Evolutionary conservation across 2,329 filamentous ascomycete species (phyloP).

Genomic region (Exutisphaerella laricina): DNA sequence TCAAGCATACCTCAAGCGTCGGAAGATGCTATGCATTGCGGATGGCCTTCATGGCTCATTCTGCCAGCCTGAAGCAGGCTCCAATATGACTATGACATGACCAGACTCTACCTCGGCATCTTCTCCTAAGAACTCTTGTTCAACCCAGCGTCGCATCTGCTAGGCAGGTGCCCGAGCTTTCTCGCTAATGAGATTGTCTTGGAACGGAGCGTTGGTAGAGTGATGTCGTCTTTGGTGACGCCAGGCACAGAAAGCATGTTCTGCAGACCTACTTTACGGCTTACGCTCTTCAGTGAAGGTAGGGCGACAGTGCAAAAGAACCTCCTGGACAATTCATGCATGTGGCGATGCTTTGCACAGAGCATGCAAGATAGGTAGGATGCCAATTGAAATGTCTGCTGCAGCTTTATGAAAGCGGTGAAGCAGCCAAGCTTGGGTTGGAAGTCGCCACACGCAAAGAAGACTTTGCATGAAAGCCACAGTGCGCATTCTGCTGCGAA

Average conservation of each 20-base stretch:
- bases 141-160: slow-evolving; percentile 41
- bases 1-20: background rate
- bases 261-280: slow-evolving; percentile 15
- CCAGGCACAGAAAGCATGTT: slow-evolving; percentile 35
- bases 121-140: slow-evolving; percentile 1
- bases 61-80: background rate
- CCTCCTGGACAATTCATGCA: slow-evolving; percentile 32
- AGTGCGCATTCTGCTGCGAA: too few relatives aligned
- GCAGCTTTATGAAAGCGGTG: too few relatives aligned
- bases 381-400: too few relatives aligned
- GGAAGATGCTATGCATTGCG: slow-evolving; percentile 1
- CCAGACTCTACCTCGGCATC: background rate
- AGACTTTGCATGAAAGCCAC: too few relatives aligned
- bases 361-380: too few relatives aligned
- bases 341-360: too few relatives aligned
- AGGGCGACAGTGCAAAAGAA: slow-evolving; percentile 36
- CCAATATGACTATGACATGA: slow-evolving; percentile 2
- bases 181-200: slow-evolving; percentile 33
- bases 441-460: too few relatives aligned
- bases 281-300: slow-evolving; percentile 25
- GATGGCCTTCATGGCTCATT: slow-evolving; percentile 8
- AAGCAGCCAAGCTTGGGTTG: too few relatives aligned
- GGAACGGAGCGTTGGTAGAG: slow-evolving; percentile 47
- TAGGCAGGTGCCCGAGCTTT: slow-evolving; percentile 40
- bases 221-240: slow-evolving; percentile 14